Base-by-base conservation (phyloP, 352 stramenopile genomes). In the Albugo candida region DNA sequence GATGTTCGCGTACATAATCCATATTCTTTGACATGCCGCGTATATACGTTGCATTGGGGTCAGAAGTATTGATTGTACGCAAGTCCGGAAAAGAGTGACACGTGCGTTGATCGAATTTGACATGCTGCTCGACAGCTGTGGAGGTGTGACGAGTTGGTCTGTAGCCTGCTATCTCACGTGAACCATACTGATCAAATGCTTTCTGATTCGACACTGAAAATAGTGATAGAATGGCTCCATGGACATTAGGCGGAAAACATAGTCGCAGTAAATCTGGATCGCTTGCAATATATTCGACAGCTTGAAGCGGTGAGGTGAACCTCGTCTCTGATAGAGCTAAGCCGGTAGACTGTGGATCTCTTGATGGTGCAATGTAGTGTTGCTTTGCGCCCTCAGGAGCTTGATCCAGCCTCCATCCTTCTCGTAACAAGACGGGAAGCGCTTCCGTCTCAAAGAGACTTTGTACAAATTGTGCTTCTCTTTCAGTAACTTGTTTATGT, bases 401-500 rank as follows among this genome's bases (percentile, higher is more conserved):
- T 2, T 51, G 58, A 45, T 79, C 61, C 4, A 83, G 58, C 10
- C 60, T 65, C 77, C 77, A 91, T 2, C 74, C 74, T 45, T 76
- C 62, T 17, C 66, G 70, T 21, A 82, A 40, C 13, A 91, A 51
- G 49, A 61, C 61, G 1, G 74, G 74, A 1, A 86, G 48, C 12
- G 77, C 77, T 41, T 91, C 68, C 46, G 75, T 86, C 40, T 91
- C 77, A 50, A 91, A 87, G 38, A 87, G 56, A 42, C 70, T 65
- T 17, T 73, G 60, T 10, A 87, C 65, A 41, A 86, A 82, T 47
- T 84, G 72, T 5, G 67, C 67, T 41, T 89, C 76, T 11, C 69
- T 67, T 19, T 83, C 74, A 27, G 64, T 87, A 18, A 84, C 67
- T n/a, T 73, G 58, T 16, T 36, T 38, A 16, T 36, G 48, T 5